phyloP scores from a whole-genome alignment of 2,329 filamentous ascomycete genomes.

The Botrytis porri region DNA sequence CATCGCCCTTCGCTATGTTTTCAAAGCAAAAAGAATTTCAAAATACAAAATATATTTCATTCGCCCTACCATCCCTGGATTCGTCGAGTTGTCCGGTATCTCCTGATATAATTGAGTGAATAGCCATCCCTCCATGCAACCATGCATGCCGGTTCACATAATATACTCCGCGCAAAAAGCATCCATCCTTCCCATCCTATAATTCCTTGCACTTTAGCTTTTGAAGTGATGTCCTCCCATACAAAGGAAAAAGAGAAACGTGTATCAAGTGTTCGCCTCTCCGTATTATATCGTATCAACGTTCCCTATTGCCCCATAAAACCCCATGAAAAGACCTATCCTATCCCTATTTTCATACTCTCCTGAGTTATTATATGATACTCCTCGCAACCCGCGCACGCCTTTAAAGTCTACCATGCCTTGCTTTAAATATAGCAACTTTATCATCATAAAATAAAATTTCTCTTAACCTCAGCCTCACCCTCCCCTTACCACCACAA shows the following conservation, averaged over 20 bases:
- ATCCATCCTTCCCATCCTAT: background rate
- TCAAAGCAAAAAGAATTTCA: background rate
- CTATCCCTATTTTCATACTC: background rate
- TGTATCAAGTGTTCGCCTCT: background rate
- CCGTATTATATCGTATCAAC: background rate
- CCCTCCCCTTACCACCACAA: constrained; percentile 41
- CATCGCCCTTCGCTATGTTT: background rate
- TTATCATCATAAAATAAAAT: constrained; percentile 85
- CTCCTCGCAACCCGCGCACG: background rate
- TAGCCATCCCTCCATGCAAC: background rate
- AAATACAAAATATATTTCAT: background rate
- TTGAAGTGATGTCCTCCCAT: background rate
- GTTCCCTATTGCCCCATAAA: background rate
- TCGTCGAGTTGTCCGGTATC: background rate
- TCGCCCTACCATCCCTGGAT: background rate
- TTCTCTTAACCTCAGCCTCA: constrained; percentile 64
- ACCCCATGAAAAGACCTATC: background rate
- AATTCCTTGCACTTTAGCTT: background rate
- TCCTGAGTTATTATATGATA: background rate
- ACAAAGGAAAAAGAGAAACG: background rate
- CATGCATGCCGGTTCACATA: background rate
- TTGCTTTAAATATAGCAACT: constrained; percentile 74
- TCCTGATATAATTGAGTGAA: background rate
- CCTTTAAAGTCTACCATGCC: constrained; percentile 40
- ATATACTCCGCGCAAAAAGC: background rate